Evolutionary conservation across 352 stramenopile genomes (phyloP).

Genomic region (Plasmopara muralis): DNA sequence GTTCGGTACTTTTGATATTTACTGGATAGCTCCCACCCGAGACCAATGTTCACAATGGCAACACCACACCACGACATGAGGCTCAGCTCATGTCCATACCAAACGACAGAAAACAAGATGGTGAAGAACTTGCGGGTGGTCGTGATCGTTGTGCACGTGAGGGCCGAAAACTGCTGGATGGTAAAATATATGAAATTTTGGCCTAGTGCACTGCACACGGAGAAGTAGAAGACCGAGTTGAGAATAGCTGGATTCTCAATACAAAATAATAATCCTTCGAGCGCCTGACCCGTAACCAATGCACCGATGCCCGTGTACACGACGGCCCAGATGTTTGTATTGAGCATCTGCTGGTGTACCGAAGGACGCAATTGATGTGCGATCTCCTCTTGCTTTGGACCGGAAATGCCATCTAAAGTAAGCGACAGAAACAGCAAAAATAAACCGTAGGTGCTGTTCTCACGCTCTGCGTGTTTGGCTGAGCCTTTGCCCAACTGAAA

Average conservation of each 20-base stretch:
- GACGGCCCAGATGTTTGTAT: conserved; percentile 86
- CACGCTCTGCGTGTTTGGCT: conserved; percentile 61
- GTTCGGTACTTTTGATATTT: conserved; percentile 84
- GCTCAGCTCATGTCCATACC: conserved; percentile 92
- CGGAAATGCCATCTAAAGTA: conserved; percentile 93
- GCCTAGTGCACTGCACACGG: conserved; percentile 92
- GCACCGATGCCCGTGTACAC: conserved; percentile 76
- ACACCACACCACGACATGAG: conserved; percentile 89
- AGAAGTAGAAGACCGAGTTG: conserved; percentile 90
- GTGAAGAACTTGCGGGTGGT: conserved; percentile 99
- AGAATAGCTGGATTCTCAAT: conserved; percentile 78
- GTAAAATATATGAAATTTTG: conserved; percentile 99
- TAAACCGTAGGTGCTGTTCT: conserved; percentile 88
- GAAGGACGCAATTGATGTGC: conserved; percentile 62
- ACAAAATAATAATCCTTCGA: conserved; percentile 71
- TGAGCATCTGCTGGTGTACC: conserved; percentile 88
- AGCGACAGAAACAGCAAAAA: conserved; percentile 89
- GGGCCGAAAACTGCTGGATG: conserved; percentile 95
- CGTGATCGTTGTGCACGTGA: conserved; percentile 98
- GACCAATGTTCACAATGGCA: conserved; percentile 87
- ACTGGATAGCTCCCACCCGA: conserved; percentile 77
- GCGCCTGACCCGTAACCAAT: conserved; percentile 65
- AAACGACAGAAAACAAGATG: conserved; percentile 96
- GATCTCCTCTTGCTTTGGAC: conserved; percentile 93
- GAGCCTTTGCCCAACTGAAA: conserved; percentile 86